phyloP scores from a whole-genome alignment of 805 yeast species.

The Teunomyces kruisii region DNA sequence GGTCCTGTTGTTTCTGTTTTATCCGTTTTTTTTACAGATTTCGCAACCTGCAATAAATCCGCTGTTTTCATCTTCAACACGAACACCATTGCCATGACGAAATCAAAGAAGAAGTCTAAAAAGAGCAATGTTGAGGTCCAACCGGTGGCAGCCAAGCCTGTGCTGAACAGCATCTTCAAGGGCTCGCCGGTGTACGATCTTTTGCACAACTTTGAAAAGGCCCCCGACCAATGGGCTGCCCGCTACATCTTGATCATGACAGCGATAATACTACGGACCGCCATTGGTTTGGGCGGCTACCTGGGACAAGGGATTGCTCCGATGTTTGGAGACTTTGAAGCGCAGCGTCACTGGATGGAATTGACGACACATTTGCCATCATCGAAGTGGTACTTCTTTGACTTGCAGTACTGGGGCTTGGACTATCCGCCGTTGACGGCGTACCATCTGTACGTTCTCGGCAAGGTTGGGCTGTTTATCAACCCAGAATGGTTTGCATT shows the following conservation, averaged over 20 bases:
- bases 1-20: not conserved
- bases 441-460: constrained; percentile 80
- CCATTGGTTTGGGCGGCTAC: constrained; percentile 85
- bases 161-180: constrained; percentile 25
- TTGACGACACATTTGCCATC: constrained; percentile 76
- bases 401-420: constrained; percentile 90
- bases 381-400: constrained; percentile 82
- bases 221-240: constrained; percentile 89
- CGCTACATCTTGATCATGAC: constrained; percentile 71
- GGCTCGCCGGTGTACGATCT: constrained; percentile 77
- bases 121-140: constrained; percentile 1
- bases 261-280: constrained; percentile 75
- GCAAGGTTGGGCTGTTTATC: constrained; percentile 65
- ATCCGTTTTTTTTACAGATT: not conserved
- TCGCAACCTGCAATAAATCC: constrained; percentile 3
- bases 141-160: not conserved
- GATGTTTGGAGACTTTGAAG: constrained; percentile 93
- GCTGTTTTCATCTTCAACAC: not conserved
- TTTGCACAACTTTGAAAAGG: constrained; percentile 73
- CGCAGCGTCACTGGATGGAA: constrained; percentile 98
- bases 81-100: constrained; percentile 7
- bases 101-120: constrained; percentile 11
- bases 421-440: constrained; percentile 98
- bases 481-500: constrained; percentile 76
- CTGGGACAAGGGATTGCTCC: constrained; percentile 76